phyloP scores from a whole-genome alignment of 257 asterid species.

The Coffea canephora region DNA sequence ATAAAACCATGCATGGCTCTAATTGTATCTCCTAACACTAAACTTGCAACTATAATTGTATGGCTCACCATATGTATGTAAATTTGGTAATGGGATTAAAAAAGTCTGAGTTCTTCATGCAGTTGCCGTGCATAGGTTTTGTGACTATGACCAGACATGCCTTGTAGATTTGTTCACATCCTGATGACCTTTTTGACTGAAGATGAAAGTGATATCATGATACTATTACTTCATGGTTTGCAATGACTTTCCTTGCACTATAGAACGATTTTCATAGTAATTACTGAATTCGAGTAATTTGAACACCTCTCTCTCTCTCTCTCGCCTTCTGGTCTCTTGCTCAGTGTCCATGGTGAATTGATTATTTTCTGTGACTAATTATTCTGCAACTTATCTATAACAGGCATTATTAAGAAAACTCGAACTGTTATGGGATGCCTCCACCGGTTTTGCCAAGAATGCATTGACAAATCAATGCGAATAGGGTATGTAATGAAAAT shows the following conservation, averaged over 20 bases:
- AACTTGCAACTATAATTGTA: neutral
- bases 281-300: neutral
- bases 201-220: neutral
- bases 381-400: constrained; percentile 7
- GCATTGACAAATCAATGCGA: constrained; percentile 63
- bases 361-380: neutral
- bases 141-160: neutral
- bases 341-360: neutral
- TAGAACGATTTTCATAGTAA: neutral
- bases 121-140: neutral
- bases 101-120: neutral
- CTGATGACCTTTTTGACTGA: neutral
- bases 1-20: too few species aligned
- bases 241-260: neutral
- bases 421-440: constrained; percentile 57
- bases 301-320: too few species aligned
- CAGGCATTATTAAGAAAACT: constrained; percentile 53
- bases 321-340: neutral
- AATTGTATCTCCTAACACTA: too few species aligned
- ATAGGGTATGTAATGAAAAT: constrained; percentile 37
- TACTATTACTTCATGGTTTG: neutral
- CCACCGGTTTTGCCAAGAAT: constrained; percentile 60
- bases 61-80: neutral
- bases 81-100: neutral
- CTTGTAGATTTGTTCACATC: neutral